These are phyloP conservation scores for Staphylotrichum tortipilum DNA, from an alignment of 495 filamentous ascomycete species.

Conservation along the genomic window DNA sequence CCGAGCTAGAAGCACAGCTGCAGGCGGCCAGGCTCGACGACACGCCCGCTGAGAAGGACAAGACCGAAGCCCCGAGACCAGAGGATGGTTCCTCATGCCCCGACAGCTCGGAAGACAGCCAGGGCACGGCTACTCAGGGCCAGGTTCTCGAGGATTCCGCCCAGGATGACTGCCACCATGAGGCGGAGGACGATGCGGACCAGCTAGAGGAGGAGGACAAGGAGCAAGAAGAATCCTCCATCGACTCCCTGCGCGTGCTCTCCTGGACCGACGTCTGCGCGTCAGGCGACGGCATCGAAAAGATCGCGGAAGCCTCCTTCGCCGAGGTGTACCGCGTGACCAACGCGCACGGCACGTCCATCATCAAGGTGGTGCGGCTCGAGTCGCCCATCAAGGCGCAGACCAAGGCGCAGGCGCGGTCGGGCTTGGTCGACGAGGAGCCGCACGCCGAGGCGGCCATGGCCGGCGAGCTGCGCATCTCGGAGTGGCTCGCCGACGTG, in stretches of 20 bases:
- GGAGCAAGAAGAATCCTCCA: neutral
- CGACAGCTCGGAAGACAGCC: neutral
- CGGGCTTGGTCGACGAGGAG: conserved; percentile 41
- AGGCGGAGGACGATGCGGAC: no score
- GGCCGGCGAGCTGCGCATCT: conserved; percentile 58
- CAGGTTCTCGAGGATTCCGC: neutral
- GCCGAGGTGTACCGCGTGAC: conserved; percentile 59
- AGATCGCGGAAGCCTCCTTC: conserved; percentile 63
- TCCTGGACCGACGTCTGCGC: conserved; percentile 47
- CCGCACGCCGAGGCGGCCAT: conserved; percentile 36
- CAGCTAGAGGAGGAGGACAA: no score
- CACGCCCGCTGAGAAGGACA: neutral
- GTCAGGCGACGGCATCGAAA: conserved; percentile 41
- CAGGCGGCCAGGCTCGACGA: neutral
- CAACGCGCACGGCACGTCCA: conserved; percentile 37
- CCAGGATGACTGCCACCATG: neutral
- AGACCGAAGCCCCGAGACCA: neutral
- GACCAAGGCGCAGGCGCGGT: conserved; percentile 38
- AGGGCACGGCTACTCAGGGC: no score
- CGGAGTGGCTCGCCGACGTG: conserved; percentile 65
- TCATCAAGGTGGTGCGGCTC: conserved; percentile 47
- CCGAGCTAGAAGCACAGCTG: neutral
- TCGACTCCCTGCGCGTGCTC: conserved; percentile 26
- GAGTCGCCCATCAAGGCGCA: conserved; percentile 37
- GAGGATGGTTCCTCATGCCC: neutral